phyloP scores from a whole-genome alignment of 805 yeast species.

The Yarrowia phangngaensis region DNA sequence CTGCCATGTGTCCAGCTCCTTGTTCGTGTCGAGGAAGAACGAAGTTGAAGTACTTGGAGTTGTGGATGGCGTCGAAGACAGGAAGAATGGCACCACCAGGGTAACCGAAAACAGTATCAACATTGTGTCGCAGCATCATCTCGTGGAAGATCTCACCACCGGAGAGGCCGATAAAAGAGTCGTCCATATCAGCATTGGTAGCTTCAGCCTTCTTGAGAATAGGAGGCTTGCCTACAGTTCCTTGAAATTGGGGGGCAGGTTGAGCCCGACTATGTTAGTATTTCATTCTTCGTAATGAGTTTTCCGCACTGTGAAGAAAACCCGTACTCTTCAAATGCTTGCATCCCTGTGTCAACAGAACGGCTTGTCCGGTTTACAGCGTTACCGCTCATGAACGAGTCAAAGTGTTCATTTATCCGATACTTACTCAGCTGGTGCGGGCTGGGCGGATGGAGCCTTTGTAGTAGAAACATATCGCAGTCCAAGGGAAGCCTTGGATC shows the following conservation, averaged over 20 bases:
- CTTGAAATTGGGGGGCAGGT: conserved; percentile 26
- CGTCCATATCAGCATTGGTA: conserved; percentile 41
- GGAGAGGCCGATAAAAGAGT: conserved; percentile 89
- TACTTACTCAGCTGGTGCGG: conserved; percentile 25
- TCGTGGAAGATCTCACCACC: conserved; percentile 99
- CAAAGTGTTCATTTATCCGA: no score
- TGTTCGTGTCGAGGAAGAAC: conserved; percentile 96
- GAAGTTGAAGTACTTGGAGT: conserved; percentile 82
- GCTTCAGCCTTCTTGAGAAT: conserved; percentile 23
- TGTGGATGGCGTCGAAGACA: conserved; percentile 93
- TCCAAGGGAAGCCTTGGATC: conserved; percentile 24
- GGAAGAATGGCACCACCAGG: conserved; percentile 99
- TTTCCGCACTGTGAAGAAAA: no score
- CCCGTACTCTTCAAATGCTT: no score
- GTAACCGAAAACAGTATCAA: conserved; percentile 94
- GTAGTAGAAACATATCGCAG: conserved; percentile 24
- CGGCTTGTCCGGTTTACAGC: no score
- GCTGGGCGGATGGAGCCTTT: conserved; percentile 19
- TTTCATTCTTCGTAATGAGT: no score
- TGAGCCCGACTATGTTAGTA: conserved; percentile 20
- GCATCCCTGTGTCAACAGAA: no score
- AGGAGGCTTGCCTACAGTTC: conserved; percentile 20
- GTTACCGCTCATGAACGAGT: no score
- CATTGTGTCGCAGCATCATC: conserved; percentile 95
- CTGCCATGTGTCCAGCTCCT: conserved; percentile 99